Base-by-base conservation (phyloP, 75 land plant genomes). In the Picea sitchensis region DNA sequence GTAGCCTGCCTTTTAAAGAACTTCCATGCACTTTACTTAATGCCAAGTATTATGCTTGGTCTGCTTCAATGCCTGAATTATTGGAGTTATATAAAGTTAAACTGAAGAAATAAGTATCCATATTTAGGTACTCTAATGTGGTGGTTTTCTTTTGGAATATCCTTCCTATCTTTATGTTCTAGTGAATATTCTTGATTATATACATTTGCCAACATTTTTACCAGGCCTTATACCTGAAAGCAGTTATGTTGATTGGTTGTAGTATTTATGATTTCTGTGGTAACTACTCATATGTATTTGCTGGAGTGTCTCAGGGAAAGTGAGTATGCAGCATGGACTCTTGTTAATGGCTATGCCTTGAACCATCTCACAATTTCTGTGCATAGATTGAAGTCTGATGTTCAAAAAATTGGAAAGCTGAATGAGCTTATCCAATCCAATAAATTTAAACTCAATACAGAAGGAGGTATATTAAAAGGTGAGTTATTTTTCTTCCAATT, bases 301-400 rank as follows among this genome's bases (percentile, higher is more conserved):
- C 73, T 77, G 79, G 61, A 54, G 21, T 63, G 65, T 80, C 62
- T 0, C 86, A 96, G 99, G 82, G 98, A 96, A 84, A 96, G 99
- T 81, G 99, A 97, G 84, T 97, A 97, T 88, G 99, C 99, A 76
- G 99, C 99, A 1, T 98, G 99, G 99, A 98, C 99, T 71, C 92
- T 98, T 73, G 98, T 95, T 14, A 98, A 95, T 88, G 99, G 99
- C 31, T 98, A 98, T 90, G 89, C 98, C 47, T 74, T 98, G 76
- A 98, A 98, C 69, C 99, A 98, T 81, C 87, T 88, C 14, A 98
- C 99, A 11, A 88, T 98, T 78, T 98, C 98, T 23, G 88, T 89
- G 79, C 99, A 98, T 78, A 89, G 83, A 20, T 84, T 98, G 65
- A 92, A 88, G 65, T 91, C 91, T 59, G 80, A 88, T 32, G 81